Evolutionary conservation across 2,329 filamentous ascomycete species (phyloP), one percentile per base, ranked within the genome.

Genomic region (Xylariales sp.): DNA sequence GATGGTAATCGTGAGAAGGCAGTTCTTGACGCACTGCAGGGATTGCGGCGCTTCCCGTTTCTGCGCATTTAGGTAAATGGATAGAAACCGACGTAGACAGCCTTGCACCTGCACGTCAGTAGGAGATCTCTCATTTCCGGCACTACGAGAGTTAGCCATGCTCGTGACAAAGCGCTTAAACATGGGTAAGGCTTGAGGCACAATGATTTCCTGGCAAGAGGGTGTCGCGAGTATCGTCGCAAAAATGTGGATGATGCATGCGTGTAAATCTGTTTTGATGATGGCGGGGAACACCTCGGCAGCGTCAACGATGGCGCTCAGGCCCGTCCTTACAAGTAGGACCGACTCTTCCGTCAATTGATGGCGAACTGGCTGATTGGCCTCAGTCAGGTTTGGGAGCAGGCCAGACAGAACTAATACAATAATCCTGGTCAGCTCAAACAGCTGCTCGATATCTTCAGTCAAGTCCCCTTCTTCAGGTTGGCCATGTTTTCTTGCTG

Each of bases 401-500:
- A 97, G 83, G 0, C 94, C 93, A 0, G 94, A 92, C 34, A 99
- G 85, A 1, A 98, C 95, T 8, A 99, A 85, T 16, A 98, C 95
- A 70, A 98, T 97, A 77, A 97, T 97, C 71, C 96, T 89, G 0
- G 96, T 99, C 54, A 99, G 85, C 80, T 99, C 96, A 75, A 99
- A 99, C 0, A 99, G 86, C 80, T 99, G 96, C 77, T 99, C 96
- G 70, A 99, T 97, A 77, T 99, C 96, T 76, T 99, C 96, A 0
- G 93, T 97, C 10, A 99, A 83, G 78, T 96, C 91, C 16, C 90
- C 90, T 60, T 94, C 92, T 46, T 91, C 89, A 36, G 86, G 82
- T 69, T 87, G 85, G 70, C 89, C 85, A 56, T 87, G 85, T 72
- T 88, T 89, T 69, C 93, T 89, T 2, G 96, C 95, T 1, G 94